Evolutionary conservation across 2,329 filamentous ascomycete genomes (phyloP).

Genomic region (Fusarium fracticaudum): DNA sequence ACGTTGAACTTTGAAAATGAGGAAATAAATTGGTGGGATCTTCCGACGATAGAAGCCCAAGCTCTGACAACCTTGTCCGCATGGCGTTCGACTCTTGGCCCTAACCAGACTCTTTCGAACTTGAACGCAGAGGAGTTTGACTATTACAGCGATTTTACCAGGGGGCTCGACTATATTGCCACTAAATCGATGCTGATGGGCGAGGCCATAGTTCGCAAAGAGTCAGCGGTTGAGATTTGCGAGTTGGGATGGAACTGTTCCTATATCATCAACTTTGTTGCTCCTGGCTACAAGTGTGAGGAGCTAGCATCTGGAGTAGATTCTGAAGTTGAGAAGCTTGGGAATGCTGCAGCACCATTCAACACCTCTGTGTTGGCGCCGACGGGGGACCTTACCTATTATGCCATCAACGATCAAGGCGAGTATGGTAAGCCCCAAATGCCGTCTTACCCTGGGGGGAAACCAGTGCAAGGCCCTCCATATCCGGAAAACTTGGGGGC

Average conservation of each 20-base stretch:
- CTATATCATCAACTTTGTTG: not conserved
- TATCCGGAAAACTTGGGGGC: not conserved
- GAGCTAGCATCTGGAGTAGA: not conserved
- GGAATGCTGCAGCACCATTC: not conserved
- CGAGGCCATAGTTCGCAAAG: rapidly evolving
- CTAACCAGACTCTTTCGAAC: too few species aligned
- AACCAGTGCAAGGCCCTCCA: too few species aligned
- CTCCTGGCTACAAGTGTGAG: conserved; percentile 14
- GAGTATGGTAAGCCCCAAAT: rapidly evolving
- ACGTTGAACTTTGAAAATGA: not conserved
- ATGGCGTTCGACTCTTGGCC: too few species aligned
- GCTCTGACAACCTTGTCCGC: too few species aligned
- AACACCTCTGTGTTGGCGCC: not conserved
- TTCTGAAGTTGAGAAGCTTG: not conserved
- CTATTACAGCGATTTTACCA: too few species aligned
- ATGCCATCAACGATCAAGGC: rapidly evolving
- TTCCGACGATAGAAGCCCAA: not conserved
- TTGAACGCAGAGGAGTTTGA: too few species aligned
- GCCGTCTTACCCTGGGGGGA: too few species aligned
- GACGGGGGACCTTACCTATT: rapidly evolving
- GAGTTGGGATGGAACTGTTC: conserved; percentile 32
- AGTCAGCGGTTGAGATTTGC: not conserved
- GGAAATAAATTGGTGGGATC: rapidly evolving
- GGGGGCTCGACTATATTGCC: too few species aligned
- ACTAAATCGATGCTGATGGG: not conserved